Evolutionary conservation across 805 yeast species (phyloP).

Genomic region (Groenewaldozyma tartarivorans): DNA sequence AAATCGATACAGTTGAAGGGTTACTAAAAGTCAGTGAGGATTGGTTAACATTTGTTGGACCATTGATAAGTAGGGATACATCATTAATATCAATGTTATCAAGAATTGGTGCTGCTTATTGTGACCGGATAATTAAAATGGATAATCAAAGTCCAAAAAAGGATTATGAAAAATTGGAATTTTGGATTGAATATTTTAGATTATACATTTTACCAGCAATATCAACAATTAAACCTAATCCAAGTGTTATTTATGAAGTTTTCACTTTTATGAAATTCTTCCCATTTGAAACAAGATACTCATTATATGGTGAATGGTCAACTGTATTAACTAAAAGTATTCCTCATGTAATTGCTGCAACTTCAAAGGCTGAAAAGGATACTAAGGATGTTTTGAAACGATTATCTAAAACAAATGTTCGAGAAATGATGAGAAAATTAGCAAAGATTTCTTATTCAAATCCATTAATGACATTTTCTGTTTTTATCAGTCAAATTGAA

Average conservation of each 20-base stretch:
- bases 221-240: constrained; percentile 43
- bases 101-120: constrained; percentile 37
- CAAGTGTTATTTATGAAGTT: constrained; percentile 52
- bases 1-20: constrained; percentile 31
- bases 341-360: constrained; percentile 47
- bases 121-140: too few relatives aligned
- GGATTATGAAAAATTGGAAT: constrained; percentile 14
- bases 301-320: constrained; percentile 71
- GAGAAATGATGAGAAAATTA: constrained; percentile 60
- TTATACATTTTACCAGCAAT: constrained; percentile 58
- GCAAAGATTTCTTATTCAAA: constrained; percentile 65
- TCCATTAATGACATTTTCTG: constrained; percentile 68
- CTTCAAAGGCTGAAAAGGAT: constrained; percentile 61
- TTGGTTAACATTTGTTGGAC: constrained; percentile 46
- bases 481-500: constrained; percentile 73
- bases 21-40: constrained; percentile 40
- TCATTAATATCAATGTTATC: constrained; percentile 47
- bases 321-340: constrained; percentile 47
- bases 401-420: constrained; percentile 69
- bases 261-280: constrained; percentile 38
- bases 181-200: constrained; percentile 57
- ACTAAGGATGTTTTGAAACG: constrained; percentile 73
- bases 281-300: constrained; percentile 50
- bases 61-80: constrained; percentile 41
- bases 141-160: constrained; percentile 15